Percentiles rank a stretch among this genome's conserved stretches.
phyloP scores from a whole-genome alignment of 2,329 filamentous ascomycete genomes.

The Paecilomyces fulvus region DNA sequence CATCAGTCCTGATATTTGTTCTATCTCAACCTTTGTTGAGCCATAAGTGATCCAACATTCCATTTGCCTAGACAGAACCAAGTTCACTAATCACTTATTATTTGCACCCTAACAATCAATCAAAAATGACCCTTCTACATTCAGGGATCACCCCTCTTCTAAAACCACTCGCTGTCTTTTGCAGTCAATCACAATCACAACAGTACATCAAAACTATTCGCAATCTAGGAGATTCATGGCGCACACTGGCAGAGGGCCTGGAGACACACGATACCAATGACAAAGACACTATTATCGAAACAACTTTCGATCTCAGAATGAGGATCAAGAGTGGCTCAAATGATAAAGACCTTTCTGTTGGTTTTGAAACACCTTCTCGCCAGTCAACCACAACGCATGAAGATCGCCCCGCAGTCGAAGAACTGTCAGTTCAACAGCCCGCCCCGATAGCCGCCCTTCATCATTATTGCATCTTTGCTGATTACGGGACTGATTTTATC shows the following conservation, averaged over 20 bases:
- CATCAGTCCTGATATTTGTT: too few species aligned
- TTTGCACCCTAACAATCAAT: too few species aligned
- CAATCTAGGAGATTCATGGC: conserved; percentile 10
- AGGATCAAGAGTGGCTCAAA: not conserved
- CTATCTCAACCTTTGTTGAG: too few species aligned
- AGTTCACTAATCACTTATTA: too few species aligned
- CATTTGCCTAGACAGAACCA: too few species aligned
- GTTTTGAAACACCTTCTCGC: too few species aligned
- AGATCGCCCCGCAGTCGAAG: not conserved
- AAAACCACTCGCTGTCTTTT: conserved; percentile 8
- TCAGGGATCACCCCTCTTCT: not conserved
- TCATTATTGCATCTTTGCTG: conserved; percentile 12
- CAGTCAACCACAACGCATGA: too few species aligned
- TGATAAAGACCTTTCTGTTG: not conserved
- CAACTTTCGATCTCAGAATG: not conserved
- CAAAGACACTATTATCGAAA: not conserved
- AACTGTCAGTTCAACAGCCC: not conserved
- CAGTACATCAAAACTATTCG: conserved; percentile 9
- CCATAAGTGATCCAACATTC: too few species aligned
- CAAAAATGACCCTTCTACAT: too few species aligned
- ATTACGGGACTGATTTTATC: conserved; percentile 12
- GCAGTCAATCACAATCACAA: conserved; percentile 7
- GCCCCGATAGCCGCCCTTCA: not conserved
- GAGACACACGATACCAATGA: not conserved
- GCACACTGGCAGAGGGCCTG: conserved; percentile 5